Base-by-base conservation (phyloP, 257 asterid genomes). In the Gentiana macrophylla region DNA sequence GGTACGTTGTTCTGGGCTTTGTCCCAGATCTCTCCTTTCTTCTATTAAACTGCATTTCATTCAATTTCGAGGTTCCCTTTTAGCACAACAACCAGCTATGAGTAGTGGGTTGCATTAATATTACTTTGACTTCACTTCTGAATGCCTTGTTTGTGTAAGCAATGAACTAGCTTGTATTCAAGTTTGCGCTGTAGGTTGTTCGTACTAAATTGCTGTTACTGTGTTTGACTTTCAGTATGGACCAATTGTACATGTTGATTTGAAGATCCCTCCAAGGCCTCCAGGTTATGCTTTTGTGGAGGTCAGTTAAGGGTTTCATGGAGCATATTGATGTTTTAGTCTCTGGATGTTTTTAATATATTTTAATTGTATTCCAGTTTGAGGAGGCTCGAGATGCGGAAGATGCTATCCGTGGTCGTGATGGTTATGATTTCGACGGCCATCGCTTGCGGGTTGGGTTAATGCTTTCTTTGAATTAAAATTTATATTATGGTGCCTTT, bases 261-360 rank as follows among this genome's bases (percentile, higher is more conserved):
- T 92, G 83, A 92, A 92, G 84, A 70, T 88, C 50, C 99, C 97
- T 3, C 95, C 95, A 34, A 81, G 97, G 61, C 97, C 99, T 53
- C 99, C 99, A n/a, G 97, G 97, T 54, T 92, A 92, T 88, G 97
- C 99, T 56, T 92, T 92, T 55, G 95, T 92, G 5, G 99, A 92
- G 92, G 99, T 83, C 67, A 65, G 77, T 37, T 49, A 50, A 44
- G 37, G 38, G 50, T 63, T 61, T 45, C 62, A 10, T 49, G 5
- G 47, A 15, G 5, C 55, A 12, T 36, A 9, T 12, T 57, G 6
- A 12, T 45, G 57, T 12, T 69, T 53, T 8, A 37, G 49, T 49
- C 56, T 8, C 46, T 62, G 41, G 35, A 36, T 41, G 8, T 46
- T 12, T 56, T 56, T 57, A 5, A 62, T 32, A 45, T 15, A 12